Conservation (phyloP, 2,329 filamentous ascomycete species). For the Neocucurbitaria cava region DNA sequence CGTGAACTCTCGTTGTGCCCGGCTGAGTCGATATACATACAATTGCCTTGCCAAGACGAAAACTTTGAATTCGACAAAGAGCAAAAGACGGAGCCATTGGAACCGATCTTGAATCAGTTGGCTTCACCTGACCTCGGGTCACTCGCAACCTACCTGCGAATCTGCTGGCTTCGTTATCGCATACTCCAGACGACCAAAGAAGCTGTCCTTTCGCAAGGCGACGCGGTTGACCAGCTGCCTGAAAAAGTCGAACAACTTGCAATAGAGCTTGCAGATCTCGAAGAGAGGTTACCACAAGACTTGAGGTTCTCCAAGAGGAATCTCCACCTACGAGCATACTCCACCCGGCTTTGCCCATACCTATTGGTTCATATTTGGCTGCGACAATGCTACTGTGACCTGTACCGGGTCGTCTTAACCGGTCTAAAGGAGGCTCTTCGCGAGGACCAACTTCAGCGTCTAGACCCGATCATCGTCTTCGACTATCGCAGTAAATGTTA, state of each 20-base stretch:
- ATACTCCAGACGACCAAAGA: slow-evolving; percentile 5
- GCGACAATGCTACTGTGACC: slow-evolving; percentile 2
- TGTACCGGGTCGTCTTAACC: slow-evolving; percentile 3
- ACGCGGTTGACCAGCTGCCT: background rate
- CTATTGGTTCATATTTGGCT: slow-evolving; percentile 2
- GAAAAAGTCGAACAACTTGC: background rate
- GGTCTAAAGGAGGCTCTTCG: slow-evolving; percentile 3
- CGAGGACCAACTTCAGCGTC: background rate
- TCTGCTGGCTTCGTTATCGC: slow-evolving; percentile 4
- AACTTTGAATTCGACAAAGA: slow-evolving; percentile 6
- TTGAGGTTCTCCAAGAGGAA: background rate
- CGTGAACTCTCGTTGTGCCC: background rate
- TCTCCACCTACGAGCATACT: slow-evolving; percentile 3
- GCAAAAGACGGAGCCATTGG: slow-evolving; percentile 1
- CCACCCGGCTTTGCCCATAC: background rate
- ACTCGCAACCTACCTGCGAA: background rate
- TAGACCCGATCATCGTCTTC: background rate
- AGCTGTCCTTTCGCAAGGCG: background rate
- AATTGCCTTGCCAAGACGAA: slow-evolving; percentile 1
- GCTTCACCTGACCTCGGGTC: background rate
- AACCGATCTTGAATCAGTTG: background rate
- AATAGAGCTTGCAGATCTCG: background rate
- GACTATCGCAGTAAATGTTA: background rate
- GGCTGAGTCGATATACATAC: slow-evolving; percentile 2
- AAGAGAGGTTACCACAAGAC: background rate